Base-by-base conservation (phyloP, 1,284 basidiomycete species). In the Amylostereum areolatum region DNA sequence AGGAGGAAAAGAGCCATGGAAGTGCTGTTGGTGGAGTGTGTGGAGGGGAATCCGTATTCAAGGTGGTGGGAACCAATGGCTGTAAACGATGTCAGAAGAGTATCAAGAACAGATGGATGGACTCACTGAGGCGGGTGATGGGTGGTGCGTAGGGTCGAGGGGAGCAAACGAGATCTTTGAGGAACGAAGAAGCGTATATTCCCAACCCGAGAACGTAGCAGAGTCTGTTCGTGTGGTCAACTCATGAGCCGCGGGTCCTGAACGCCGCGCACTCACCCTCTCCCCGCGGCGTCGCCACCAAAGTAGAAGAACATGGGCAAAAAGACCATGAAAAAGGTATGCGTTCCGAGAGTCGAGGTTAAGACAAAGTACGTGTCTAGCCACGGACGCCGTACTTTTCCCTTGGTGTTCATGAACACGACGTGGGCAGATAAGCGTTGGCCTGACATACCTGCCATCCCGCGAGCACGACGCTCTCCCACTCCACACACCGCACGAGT, bases 41-140 rank as follows among this genome's bases (percentile, higher is more conserved):
- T 97, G 0, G 94, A 97, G 0, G 94, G 95, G 63, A 98, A 97
- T 12, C 96, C 95, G 62, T 93, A 94, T 68, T 93, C 90, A 3
- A 90, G 75, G 57, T 92, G 89, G 61, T 92, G 91, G 0, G 77
- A 83, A 35, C 89, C 88, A 56, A 93, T 88, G 3, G 85, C 90
- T 93, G 57, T 3, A 32, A 43, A 28, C 34, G 10, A 34, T 44
- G 39, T 51, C 24, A 40, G 45, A 25, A 18, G n/a, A 28, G 28
- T 34, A 46, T 43, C 43, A 39, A 43, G 34, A 36, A 31, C 11
- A 28, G 2, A 47, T 39, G 43, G 9, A 27, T 28, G 25, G n/a
- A 10, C 84, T 53, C 60, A 90, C 87, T 86, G 3, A 98, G 73
- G 35, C 96, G 80, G 5, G 85, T 85, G 5, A 97, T 89, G 0